These are phyloP conservation scores for Kodamaea lidongshanica DNA, from an alignment of 805 yeast species.

Conservation along the genomic window DNA sequence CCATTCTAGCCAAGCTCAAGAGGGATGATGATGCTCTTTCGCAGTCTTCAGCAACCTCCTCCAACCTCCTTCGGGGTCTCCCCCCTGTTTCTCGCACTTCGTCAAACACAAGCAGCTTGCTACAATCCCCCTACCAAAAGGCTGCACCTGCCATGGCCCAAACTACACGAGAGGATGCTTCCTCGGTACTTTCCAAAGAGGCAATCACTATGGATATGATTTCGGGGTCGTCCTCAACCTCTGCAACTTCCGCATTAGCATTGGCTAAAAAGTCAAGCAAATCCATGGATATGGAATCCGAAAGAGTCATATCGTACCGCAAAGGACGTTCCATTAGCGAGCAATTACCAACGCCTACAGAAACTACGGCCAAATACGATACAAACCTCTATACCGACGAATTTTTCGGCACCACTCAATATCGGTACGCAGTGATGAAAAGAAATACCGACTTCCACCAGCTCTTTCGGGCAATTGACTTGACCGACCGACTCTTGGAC, in stretches of 20 bases:
- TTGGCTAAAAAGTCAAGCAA: too few relatives aligned
- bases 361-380: constrained; percentile 22
- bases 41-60: constrained; percentile 7
- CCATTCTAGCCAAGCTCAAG: constrained; percentile 2
- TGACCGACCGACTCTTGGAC: constrained; percentile 48
- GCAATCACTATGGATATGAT: too few relatives aligned
- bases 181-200: constrained; percentile 19
- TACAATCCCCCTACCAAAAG: constrained; percentile 31
- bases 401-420: constrained; percentile 49
- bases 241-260: too few relatives aligned
- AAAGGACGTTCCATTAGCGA: constrained; percentile 27
- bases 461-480: constrained; percentile 47
- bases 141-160: constrained; percentile 21
- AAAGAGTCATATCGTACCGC: constrained; percentile 34
- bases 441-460: constrained; percentile 57
- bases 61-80: constrained; percentile 3
- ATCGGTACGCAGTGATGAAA: constrained; percentile 58
- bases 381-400: constrained; percentile 51
- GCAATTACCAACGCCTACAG: constrained; percentile 11
- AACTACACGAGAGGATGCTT: constrained; percentile 21
- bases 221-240: too few relatives aligned
- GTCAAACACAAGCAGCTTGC: constrained; percentile 17
- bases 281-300: too few relatives aligned
- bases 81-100: constrained; percentile 7
- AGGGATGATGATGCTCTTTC: constrained; percentile 8